Percentiles rank a stretch among this genome's conserved stretches.
Evolutionary conservation across 2,329 filamentous ascomycete species (phyloP).

Genomic region (Pseudocercospora vitis): DNA sequence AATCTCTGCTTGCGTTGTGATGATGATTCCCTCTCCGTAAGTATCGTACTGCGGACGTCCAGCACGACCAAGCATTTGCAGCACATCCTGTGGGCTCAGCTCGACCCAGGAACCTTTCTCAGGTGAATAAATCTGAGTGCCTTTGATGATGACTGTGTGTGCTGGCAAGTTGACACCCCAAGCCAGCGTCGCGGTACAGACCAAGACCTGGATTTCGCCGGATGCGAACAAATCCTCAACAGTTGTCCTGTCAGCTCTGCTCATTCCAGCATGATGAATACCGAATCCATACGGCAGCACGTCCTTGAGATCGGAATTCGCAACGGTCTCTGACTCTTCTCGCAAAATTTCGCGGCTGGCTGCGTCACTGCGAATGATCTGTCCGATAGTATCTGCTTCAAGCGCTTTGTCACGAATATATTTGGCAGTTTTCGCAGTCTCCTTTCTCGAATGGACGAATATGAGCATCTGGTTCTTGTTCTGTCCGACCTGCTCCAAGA

Average conservation of each 20-base stretch:
- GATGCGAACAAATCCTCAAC: constrained; percentile 93
- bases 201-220: constrained; percentile 88
- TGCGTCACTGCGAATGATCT: constrained; percentile 89
- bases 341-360: constrained; percentile 85
- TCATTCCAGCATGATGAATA: constrained; percentile 98
- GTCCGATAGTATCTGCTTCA: constrained; percentile 95
- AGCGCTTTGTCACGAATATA: constrained; percentile 95
- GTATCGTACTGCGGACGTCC: constrained; percentile 96
- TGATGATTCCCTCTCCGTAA: constrained; percentile 97
- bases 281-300: constrained; percentile 94
- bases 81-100: constrained; percentile 91
- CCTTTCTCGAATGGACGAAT: constrained; percentile 96
- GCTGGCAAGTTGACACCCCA: constrained; percentile 99
- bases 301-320: constrained; percentile 87
- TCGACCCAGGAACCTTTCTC: constrained; percentile 99
- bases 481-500: constrained; percentile 90
- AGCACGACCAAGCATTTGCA: constrained; percentile 98
- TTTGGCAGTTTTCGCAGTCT: constrained; percentile 94
- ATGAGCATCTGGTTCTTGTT: constrained; percentile 98
- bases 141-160: constrained; percentile 98
- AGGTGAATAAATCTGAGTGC: constrained; percentile 94
- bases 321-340: constrained; percentile 78
- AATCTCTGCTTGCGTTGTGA: constrained; percentile 91
- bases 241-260: constrained; percentile 85
- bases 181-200: constrained; percentile 95